A percentile compares a stretch with the other conserved stretches of the same genome.
phyloP scores from a whole-genome alignment of 2,329 filamentous ascomycete species.

The Sphaceloma murrayae region DNA sequence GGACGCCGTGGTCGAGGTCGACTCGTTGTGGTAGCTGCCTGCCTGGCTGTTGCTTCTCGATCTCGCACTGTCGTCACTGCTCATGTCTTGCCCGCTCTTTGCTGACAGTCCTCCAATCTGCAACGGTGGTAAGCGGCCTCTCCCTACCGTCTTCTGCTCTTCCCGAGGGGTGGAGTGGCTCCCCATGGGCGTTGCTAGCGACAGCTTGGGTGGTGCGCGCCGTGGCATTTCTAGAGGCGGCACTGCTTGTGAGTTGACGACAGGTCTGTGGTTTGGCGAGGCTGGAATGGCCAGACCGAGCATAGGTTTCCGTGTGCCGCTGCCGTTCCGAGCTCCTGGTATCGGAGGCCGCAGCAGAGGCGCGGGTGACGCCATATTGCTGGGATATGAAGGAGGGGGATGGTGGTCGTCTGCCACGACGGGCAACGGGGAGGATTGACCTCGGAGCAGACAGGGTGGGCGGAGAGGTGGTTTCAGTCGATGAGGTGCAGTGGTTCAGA shows the following conservation, averaged over 20 bases:
- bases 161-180: slow-evolving; percentile 63
- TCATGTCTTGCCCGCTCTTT: slow-evolving; percentile 51
- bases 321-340: slow-evolving; percentile 54
- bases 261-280: slow-evolving; percentile 71
- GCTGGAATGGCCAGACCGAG: slow-evolving; percentile 85
- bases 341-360: slow-evolving; percentile 77
- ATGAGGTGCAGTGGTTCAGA: background rate
- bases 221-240: slow-evolving; percentile 36
- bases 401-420: slow-evolving; percentile 26
- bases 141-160: slow-evolving; percentile 43
- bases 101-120: slow-evolving; percentile 49
- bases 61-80: slow-evolving; percentile 61
- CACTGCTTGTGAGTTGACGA: slow-evolving; percentile 36
- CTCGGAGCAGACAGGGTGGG: slow-evolving; percentile 8
- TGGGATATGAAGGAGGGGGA: slow-evolving; percentile 21
- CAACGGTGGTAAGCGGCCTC: slow-evolving; percentile 45
- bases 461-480: background rate
- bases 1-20: slow-evolving; percentile 69
- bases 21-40: slow-evolving; percentile 66
- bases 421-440: slow-evolving; percentile 22
- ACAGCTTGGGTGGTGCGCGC: slow-evolving; percentile 66
- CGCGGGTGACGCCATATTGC: slow-evolving; percentile 63
- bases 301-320: slow-evolving; percentile 58
- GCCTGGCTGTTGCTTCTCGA: slow-evolving; percentile 80
- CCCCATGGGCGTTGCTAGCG: slow-evolving; percentile 81